Conservation (phyloP, 2,329 filamentous ascomycete species). For the Chaetomium sp. region DNA sequence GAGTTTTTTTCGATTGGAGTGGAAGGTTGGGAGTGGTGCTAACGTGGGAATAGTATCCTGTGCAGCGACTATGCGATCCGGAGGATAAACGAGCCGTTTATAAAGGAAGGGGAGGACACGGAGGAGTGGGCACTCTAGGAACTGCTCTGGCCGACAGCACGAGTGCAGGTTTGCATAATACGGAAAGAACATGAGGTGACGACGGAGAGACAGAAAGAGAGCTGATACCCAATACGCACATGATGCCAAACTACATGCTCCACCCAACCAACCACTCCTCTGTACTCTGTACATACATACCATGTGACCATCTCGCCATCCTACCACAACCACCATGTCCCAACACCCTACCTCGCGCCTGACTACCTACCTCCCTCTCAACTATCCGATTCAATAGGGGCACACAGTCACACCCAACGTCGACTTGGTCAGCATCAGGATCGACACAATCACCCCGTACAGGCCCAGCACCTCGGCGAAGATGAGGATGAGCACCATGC, state of each 20-base stretch:
- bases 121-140: conserved; percentile 70
- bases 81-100: conserved; percentile 90
- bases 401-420: conserved; percentile 45
- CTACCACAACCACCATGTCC: background rate
- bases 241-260: background rate
- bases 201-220: background rate
- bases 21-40: conserved; percentile 14
- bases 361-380: background rate
- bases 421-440: conserved; percentile 52
- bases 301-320: background rate
- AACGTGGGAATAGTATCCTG: conserved; percentile 65
- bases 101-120: conserved; percentile 69
- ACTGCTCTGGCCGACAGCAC: background rate
- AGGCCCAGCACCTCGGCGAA: conserved; percentile 93
- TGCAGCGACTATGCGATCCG: conserved; percentile 96
- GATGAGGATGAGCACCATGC: conserved; percentile 99
- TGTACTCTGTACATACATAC: background rate
- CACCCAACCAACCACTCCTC: background rate
- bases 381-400: conserved; percentile 34
- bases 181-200: background rate
- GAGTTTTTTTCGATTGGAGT: conserved; percentile 39
- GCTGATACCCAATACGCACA: conserved; percentile 23
- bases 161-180: conserved; percentile 1
- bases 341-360: background rate
- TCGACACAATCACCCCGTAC: conserved; percentile 52